Evolutionary conservation across 73 alveolate genomes (phyloP), one percentile per base, ranked within the genome.

Genomic region (Paramecium sexaurelia): DNA sequence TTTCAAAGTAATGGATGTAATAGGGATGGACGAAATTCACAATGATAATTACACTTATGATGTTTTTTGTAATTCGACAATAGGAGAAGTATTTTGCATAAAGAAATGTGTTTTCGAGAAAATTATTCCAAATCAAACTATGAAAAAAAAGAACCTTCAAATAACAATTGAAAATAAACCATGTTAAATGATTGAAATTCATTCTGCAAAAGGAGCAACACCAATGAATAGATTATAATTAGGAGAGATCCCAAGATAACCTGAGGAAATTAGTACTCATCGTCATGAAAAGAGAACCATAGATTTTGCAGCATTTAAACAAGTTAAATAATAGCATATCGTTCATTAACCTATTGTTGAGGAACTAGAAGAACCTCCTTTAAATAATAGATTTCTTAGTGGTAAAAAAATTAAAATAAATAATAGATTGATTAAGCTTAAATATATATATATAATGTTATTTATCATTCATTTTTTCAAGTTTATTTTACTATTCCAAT

Each of bases 161-260:
- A 78, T 78, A 0, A 27, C 5, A 7, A 45, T 78, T n/a, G 68
- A 78, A 37, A 40, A 78, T 33, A 78, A 78, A 43, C 90, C 90
- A 15, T 45, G 83, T 32, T 8, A 78, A 78, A 33, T 78, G 40
- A 40, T 78, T 17, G 90, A 78, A 61, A 78, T 78, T 9, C 90
- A 78, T 29, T 78, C 90, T n/a, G 90, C 90, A 20, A 78, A 78
- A 43, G 90, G 90, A 40, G 43, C 90, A 20, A 78, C 90, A 15
- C 90, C 90, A 20, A 78, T 78, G 13, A 78, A 78, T 78, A 7
- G 90, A 78, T 78, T 78, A 78, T 20, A 43, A 2, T 45, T 78
- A 13, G 90, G 90, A 41, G 32, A 78, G 3, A 40, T 78, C 7
- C 90, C 90, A 10, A 37, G 90, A 37, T 10, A 41, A 40, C 90